These are phyloP conservation scores for Aspergillus latus DNA, from an alignment of 2,329 filamentous ascomycete species.

Conservation along the genomic window DNA sequence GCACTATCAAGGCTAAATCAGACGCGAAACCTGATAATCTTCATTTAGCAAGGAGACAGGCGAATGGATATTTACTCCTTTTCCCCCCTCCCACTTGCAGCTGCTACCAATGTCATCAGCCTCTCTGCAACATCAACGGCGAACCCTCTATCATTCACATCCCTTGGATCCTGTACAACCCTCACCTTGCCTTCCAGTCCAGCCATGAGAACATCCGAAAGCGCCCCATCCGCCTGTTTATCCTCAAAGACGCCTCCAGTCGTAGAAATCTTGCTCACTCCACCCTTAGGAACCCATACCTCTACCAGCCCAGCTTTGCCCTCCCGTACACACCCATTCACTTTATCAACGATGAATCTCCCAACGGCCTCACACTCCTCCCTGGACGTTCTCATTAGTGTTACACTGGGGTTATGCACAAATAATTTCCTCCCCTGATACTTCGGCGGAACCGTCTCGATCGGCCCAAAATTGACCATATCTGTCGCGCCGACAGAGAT, in stretches of 20 bases:
- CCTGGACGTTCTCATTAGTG: conserved; percentile 63
- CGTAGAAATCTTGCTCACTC: conserved; percentile 61
- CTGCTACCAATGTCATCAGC: neutral
- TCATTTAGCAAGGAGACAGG: too few relatives aligned
- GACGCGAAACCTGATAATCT: too few relatives aligned
- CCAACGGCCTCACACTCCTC: conserved; percentile 59
- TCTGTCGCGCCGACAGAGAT: conserved; percentile 58
- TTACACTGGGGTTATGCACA: conserved; percentile 66
- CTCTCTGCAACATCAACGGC: conserved; percentile 18
- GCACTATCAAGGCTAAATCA: too few relatives aligned
- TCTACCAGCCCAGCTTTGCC: conserved; percentile 45
- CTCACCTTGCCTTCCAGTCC: conserved; percentile 53
- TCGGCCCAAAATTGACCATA: conserved; percentile 65
- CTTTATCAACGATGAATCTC: conserved; percentile 55
- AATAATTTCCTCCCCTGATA: conserved; percentile 53
- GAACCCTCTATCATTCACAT: conserved; percentile 35
- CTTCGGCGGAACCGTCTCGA: conserved; percentile 55
- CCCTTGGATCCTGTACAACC: conserved; percentile 48
- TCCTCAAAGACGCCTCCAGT: conserved; percentile 57
- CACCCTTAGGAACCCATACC: conserved; percentile 61
- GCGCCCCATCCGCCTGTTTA: conserved; percentile 46
- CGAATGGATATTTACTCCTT: too few relatives aligned
- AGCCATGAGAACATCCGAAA: conserved; percentile 50
- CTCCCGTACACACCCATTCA: conserved; percentile 40
- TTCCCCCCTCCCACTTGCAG: too few relatives aligned